Conservation (phyloP, 352 stramenopile species). For the Phytophthora citricola region DNA sequence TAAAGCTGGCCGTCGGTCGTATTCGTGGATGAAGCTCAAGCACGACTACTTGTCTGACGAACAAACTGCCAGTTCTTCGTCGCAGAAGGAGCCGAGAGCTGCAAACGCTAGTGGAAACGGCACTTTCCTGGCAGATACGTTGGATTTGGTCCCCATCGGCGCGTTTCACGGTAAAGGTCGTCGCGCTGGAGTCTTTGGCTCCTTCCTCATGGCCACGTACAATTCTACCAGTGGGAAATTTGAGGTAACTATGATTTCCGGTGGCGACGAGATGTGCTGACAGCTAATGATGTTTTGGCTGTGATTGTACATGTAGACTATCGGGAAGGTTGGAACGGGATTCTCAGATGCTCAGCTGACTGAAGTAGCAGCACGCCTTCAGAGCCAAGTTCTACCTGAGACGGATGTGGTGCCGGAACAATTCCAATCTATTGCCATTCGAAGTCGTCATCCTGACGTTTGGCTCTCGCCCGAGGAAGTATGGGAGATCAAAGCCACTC, state of each 20-base stretch:
- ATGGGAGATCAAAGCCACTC: slow-evolving; percentile 99
- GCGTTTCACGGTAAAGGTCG: slow-evolving; percentile 97
- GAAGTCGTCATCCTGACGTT: slow-evolving; percentile 85
- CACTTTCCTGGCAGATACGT: slow-evolving; percentile 81
- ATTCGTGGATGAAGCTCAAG: slow-evolving; percentile 89
- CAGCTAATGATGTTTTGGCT: not conserved
- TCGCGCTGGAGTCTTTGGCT: slow-evolving; percentile 95
- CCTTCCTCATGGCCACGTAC: slow-evolving; percentile 98
- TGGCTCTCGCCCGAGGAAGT: slow-evolving; percentile 96
- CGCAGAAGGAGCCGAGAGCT: slow-evolving; percentile 6
- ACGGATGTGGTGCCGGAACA: slow-evolving; percentile 63
- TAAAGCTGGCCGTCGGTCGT: slow-evolving; percentile 71
- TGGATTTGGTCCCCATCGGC: slow-evolving; percentile 99
- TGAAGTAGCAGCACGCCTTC: slow-evolving; percentile 63
- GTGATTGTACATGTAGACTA: slow-evolving; percentile 66
- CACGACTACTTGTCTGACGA: slow-evolving; percentile 74
- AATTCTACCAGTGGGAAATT: slow-evolving; percentile 94
- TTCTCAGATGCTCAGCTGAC: slow-evolving; percentile 97
- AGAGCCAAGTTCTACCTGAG: slow-evolving; percentile 43
- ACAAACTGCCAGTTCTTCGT: not conserved
- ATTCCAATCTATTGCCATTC: slow-evolving; percentile 52
- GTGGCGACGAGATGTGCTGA: slow-evolving; percentile 4
- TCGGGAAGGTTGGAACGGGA: slow-evolving; percentile 95
- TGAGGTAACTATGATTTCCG: slow-evolving; percentile 64
- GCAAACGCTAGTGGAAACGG: slow-evolving; percentile 37